Evolutionary conservation across 2,329 filamentous ascomycete genomes (phyloP).

Genomic region (Xylariaceae sp.): DNA sequence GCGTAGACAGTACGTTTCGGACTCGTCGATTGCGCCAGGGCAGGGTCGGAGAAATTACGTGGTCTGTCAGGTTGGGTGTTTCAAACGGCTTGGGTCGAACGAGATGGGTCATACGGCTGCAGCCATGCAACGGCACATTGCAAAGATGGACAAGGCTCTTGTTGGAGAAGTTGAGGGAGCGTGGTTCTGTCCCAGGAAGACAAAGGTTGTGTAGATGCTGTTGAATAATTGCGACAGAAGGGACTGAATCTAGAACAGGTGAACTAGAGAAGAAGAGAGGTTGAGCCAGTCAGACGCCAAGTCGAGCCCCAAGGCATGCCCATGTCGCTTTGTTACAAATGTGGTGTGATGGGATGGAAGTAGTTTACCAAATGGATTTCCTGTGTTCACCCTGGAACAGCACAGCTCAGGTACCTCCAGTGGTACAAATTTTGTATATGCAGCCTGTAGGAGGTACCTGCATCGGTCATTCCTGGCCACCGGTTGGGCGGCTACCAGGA

Average conservation of each 20-base stretch:
- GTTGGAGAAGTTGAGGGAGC: conserved; percentile 7
- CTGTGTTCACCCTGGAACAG: too few species aligned
- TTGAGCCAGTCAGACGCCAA: conserved; percentile 8
- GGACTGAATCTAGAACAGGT: neutral
- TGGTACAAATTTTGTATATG: too few species aligned
- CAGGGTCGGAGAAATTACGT: conserved; percentile 1
- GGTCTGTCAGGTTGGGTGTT: conserved; percentile 3
- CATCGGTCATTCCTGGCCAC: too few species aligned
- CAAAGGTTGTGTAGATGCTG: neutral
- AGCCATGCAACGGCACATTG: conserved; percentile 6
- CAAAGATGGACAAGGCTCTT: neutral
- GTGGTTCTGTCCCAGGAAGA: conserved; percentile 1
- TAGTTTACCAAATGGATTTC: too few species aligned
- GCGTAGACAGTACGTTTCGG: conserved; percentile 19
- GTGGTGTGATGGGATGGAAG: conserved; percentile 4
- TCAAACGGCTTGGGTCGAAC: conserved; percentile 5
- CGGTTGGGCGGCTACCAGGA: too few species aligned
- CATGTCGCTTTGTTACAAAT: too few species aligned
- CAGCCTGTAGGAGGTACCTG: too few species aligned
- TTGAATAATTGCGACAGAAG: conserved; percentile 11
- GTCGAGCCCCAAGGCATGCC: too few species aligned
- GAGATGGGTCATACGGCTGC: conserved; percentile 8
- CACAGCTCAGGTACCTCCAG: too few species aligned
- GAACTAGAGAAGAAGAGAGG: conserved; percentile 4
- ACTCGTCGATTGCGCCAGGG: conserved; percentile 11